Evolutionary conservation across 2,329 filamentous ascomycete species (phyloP), one percentile per base, ranked within the genome.

Genomic region (Ascochyta fabae): DNA sequence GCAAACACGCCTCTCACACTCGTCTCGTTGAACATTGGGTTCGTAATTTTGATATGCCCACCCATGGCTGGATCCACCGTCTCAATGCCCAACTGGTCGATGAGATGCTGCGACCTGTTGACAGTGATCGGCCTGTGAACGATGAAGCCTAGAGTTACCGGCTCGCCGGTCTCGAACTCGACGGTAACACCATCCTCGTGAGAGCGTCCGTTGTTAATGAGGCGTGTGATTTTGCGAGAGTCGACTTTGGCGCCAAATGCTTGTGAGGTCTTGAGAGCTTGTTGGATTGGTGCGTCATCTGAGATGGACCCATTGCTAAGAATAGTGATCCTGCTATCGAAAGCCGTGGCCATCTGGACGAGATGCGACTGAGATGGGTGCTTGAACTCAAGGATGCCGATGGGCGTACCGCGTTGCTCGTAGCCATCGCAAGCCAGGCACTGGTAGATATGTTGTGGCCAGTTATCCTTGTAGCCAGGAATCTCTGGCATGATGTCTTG

Each of bases 381-480:
- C 9, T 59, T 53, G 29, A 66, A 69, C 3, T 58, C 62, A 0
- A 74, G 58, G 16, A 74, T 56, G 3, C 70, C 71, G 5, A 71
- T 66, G 0, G 72, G 62, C 2, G 61, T 62, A 1, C 81, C 83
- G 13, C 80, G 77, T 46, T 86, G 82, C 58, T 88, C 85, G 65
- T 79, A 87, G 4, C 85, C 85, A 59, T 86, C 79, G 68, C 84
- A 87, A 62, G 82, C 85, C 1, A 87, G 77, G 60, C 84, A 87
- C 62, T 86, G 84, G 60, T 83, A 86, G 31, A 72, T 70, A 35
- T 72, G 69, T 5, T 34, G 22, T 0, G 69, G 66, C 84, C 84
- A 88, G 50, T 81, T 82, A 36, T 86, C 81, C 0, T 60, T 74
- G 57, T 84, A 88, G 0, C 86, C 85, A 1, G 35, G 24, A 15